These are phyloP conservation scores for Rhizopus sp. DNA, from an alignment of 371 early-diverging fungal genomes.

Conservation along the genomic window DNA sequence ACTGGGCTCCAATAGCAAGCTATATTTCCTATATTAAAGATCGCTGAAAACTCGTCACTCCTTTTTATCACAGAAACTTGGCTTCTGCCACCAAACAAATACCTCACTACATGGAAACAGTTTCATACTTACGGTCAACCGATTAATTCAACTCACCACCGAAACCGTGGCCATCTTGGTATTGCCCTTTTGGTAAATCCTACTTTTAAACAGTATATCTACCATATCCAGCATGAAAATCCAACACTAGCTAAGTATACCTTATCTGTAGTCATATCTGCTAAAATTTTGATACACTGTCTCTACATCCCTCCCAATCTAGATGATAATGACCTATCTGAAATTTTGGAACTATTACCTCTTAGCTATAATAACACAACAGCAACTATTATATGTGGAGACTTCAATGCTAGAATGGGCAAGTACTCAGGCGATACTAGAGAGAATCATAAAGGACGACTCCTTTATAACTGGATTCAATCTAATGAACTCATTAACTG, in stretches of 20 bases:
- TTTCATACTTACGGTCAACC: slow-evolving; percentile 18
- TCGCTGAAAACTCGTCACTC: neutral
- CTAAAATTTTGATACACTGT: slow-evolving; percentile 7
- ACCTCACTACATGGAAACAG: slow-evolving; percentile 16
- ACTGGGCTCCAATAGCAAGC: slow-evolving; percentile 12
- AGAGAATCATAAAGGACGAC: neutral
- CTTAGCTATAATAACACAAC: neutral
- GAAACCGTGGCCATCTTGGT: no score
- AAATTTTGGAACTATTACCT: slow-evolving; percentile 6
- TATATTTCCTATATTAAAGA: slow-evolving; percentile 1
- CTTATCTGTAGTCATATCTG: neutral
- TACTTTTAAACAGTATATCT: neutral
- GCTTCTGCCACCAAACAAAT: slow-evolving; percentile 7
- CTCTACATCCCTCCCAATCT: slow-evolving; percentile 7
- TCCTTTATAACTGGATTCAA: no score
- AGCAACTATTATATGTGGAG: slow-evolving; percentile 24
- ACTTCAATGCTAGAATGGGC: slow-evolving; percentile 21
- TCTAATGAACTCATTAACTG: no score
- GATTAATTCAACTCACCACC: no score
- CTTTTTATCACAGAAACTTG: slow-evolving; percentile 29
- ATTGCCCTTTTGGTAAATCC: neutral
- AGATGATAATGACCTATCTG: neutral
- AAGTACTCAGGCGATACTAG: slow-evolving; percentile 5
- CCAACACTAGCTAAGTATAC: slow-evolving; percentile 6
- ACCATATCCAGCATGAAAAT: slow-evolving; percentile 3